Percentiles rank a stretch among this genome's conserved stretches.
These are phyloP conservation scores for Tuctoria greenei DNA, from an alignment of 176 grass and related monocot species.

Conservation along the genomic window DNA sequence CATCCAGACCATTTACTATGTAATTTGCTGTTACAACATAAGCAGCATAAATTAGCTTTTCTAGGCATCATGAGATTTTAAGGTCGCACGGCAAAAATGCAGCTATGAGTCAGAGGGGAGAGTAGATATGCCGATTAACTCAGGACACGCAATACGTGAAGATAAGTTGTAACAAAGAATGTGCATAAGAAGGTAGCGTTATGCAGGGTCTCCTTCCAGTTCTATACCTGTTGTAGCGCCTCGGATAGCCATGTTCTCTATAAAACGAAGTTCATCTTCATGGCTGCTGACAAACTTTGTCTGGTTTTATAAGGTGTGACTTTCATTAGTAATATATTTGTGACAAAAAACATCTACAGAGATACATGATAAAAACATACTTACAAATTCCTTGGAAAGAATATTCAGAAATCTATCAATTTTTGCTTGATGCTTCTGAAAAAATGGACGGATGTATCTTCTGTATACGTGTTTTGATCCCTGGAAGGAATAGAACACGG, in stretches of 20 bases:
- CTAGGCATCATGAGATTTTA: neutral
- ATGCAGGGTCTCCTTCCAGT: slow-evolving; percentile 6
- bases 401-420: slow-evolving; percentile 71
- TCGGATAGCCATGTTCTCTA: slow-evolving; percentile 60
- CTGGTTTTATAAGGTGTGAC: slow-evolving; percentile 48
- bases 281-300: slow-evolving; percentile 73
- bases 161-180: neutral
- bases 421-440: slow-evolving; percentile 82
- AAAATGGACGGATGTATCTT: slow-evolving; percentile 68
- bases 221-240: slow-evolving; percentile 71
- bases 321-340: slow-evolving; percentile 32
- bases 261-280: slow-evolving; percentile 15
- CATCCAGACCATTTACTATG: slow-evolving; percentile 42
- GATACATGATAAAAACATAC: slow-evolving; percentile 29
- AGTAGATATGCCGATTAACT: neutral
- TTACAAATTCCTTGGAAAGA: slow-evolving; percentile 78
- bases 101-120: neutral
- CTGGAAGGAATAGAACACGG: slow-evolving; percentile 44
- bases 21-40: slow-evolving; percentile 45
- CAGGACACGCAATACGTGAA: neutral
- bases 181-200: slow-evolving; percentile 1
- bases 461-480: slow-evolving; percentile 88
- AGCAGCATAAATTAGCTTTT: slow-evolving; percentile 16
- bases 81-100: neutral
- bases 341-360: neutral